Percentiles rank a stretch among this genome's conserved stretches.
phyloP scores from a whole-genome alignment of 306 rosid genomes.

The Spatholobus suberectus region DNA sequence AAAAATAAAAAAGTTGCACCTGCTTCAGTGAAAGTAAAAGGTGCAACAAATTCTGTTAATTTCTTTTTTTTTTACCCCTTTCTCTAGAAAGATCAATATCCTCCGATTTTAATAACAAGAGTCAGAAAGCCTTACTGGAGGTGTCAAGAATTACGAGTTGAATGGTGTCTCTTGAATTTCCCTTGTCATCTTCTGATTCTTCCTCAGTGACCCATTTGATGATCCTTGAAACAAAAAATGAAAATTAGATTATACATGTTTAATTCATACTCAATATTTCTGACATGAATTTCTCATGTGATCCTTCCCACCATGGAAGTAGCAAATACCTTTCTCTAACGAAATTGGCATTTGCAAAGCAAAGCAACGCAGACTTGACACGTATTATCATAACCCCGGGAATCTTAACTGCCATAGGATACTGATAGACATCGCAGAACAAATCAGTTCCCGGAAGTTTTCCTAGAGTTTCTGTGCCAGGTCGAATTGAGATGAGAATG shows the following conservation, averaged over 20 bases:
- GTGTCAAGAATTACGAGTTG: constrained; percentile 67
- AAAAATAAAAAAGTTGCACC: too few relatives aligned
- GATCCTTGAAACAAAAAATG: constrained; percentile 47
- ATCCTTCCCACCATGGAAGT: background rate
- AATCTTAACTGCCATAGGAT: constrained; percentile 78
- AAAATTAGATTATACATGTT: background rate
- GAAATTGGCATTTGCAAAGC: constrained; percentile 89
- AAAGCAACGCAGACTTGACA: constrained; percentile 72
- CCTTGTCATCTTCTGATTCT: constrained; percentile 52
- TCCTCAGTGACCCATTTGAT: constrained; percentile 57
- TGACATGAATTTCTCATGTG: background rate
- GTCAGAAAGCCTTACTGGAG: constrained; percentile 62
- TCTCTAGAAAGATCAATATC: background rate
- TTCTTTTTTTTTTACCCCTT: background rate
- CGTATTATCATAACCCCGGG: constrained; percentile 70
- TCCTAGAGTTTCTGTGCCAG: constrained; percentile 80
- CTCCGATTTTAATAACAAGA: background rate
- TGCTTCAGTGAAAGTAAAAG: background rate
- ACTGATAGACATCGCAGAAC: constrained; percentile 68
- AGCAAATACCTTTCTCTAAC: constrained; percentile 68
- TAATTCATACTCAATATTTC: too few relatives aligned
- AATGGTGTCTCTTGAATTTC: constrained; percentile 39
- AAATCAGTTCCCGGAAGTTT: constrained; percentile 76
- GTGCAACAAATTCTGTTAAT: background rate
- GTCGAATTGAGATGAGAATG: constrained; percentile 63